phyloP scores from a whole-genome alignment of 2,329 filamentous ascomycete species.

The Alternaria gansuensis region DNA sequence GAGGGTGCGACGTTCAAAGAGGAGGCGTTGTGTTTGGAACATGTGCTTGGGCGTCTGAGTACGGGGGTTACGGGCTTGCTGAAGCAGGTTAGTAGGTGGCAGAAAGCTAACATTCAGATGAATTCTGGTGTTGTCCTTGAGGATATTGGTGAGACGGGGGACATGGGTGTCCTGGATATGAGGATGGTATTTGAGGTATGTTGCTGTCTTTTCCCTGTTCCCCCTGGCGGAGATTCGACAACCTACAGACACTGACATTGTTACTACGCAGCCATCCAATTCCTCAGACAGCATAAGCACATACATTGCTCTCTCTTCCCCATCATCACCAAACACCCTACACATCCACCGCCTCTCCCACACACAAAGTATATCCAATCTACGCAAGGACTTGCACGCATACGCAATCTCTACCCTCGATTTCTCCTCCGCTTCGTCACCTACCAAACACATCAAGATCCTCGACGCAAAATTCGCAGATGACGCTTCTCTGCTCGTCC shows the following conservation, averaged over 20 bases:
- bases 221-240: background rate
- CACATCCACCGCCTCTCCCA: slow-evolving; percentile 49
- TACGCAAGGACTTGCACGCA: slow-evolving; percentile 40
- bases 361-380: slow-evolving; percentile 53
- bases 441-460: slow-evolving; percentile 60
- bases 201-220: background rate
- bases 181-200: slow-evolving; percentile 64
- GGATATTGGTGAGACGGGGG: slow-evolving; percentile 38
- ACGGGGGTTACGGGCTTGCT: slow-evolving; percentile 47
- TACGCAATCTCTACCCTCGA: slow-evolving; percentile 65
- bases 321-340: slow-evolving; percentile 15
- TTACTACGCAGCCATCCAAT: slow-evolving; percentile 3
- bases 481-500: slow-evolving; percentile 67
- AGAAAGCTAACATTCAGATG: slow-evolving; percentile 68
- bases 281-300: slow-evolving; percentile 33
- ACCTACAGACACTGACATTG: background rate
- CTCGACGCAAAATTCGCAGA: slow-evolving; percentile 74
- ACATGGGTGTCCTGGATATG: slow-evolving; percentile 60
- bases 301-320: slow-evolving; percentile 36
- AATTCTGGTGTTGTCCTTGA: slow-evolving; percentile 68
- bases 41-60: slow-evolving; percentile 45
- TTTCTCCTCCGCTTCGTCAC: slow-evolving; percentile 38
- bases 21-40: slow-evolving; percentile 54
- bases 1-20: slow-evolving; percentile 56
- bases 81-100: slow-evolving; percentile 56